Percentiles rank a stretch among this genome's conserved stretches.
These are phyloP conservation scores for Pisolithus marmoratus DNA, from an alignment of 768 basidiomycete genomes.

Conservation along the genomic window DNA sequence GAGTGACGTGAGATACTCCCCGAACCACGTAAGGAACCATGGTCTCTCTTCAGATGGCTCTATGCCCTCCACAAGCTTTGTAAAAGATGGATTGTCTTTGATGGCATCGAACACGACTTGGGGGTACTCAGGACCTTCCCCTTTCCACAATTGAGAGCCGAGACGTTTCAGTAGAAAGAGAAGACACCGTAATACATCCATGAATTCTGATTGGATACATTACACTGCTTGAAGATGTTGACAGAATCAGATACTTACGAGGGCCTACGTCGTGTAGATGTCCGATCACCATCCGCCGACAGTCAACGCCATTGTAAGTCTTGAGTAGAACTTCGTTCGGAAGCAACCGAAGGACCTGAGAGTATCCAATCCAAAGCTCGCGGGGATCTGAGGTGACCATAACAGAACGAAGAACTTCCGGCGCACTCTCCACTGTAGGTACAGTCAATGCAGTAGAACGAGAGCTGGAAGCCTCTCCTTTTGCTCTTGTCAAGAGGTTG, in stretches of 20 bases:
- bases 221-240: neutral
- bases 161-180: constrained; percentile 55
- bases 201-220: constrained; percentile 44
- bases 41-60: constrained; percentile 30
- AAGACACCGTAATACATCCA: constrained; percentile 52
- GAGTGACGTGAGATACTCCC: constrained; percentile 55
- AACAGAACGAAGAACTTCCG: constrained; percentile 5
- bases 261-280: constrained; percentile 57
- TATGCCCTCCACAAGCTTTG: constrained; percentile 37
- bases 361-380: constrained; percentile 50
- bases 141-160: constrained; percentile 57
- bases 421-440: constrained; percentile 4
- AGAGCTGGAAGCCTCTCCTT: neutral
- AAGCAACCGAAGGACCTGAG: constrained; percentile 44
- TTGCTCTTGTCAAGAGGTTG: constrained; percentile 12
- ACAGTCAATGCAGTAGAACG: neutral
- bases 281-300: constrained; percentile 50
- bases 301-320: constrained; percentile 32
- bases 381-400: constrained; percentile 34
- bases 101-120: constrained; percentile 77
- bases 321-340: constrained; percentile 40
- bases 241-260: constrained; percentile 41
- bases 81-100: constrained; percentile 66
- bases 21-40: constrained; percentile 61
- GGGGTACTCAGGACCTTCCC: constrained; percentile 67